These are phyloP conservation scores for Venturia asperata DNA, from an alignment of 2,329 filamentous ascomycete genomes.

Conservation along the genomic window DNA sequence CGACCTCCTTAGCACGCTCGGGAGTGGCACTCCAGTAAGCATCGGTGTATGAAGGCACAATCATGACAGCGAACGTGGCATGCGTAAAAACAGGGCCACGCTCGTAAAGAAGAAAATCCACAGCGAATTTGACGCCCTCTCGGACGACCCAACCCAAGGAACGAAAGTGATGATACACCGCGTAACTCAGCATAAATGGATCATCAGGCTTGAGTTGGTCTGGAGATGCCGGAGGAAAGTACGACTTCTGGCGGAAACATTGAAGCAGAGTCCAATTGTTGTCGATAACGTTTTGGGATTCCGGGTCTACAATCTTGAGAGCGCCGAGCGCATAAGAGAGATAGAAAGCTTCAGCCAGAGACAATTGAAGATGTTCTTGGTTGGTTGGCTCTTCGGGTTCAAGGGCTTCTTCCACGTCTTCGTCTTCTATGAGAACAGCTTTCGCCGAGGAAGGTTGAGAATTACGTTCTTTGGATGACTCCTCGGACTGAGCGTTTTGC, in stretches of 20 bases:
- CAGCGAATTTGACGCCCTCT: constrained; percentile 87
- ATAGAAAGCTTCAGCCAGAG: constrained; percentile 86
- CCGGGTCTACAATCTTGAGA: constrained; percentile 45
- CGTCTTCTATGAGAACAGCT: constrained; percentile 48
- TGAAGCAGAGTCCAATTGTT: constrained; percentile 43
- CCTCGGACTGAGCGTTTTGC: neutral
- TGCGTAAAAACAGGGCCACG: constrained; percentile 91
- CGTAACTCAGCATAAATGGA: constrained; percentile 77
- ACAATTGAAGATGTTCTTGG: constrained; percentile 86
- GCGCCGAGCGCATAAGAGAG: constrained; percentile 72
- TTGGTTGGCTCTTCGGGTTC: constrained; percentile 30
- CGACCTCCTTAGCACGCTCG: constrained; percentile 39
- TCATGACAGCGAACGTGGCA: constrained; percentile 81
- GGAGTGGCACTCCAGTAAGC: constrained; percentile 56
- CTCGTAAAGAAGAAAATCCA: constrained; percentile 91
- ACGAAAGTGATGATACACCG: constrained; percentile 91
- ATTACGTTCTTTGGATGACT: constrained; percentile 59
- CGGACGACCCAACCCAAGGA: constrained; percentile 92
- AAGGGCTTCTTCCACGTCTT: neutral
- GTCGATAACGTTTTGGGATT: constrained; percentile 38
- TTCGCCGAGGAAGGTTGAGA: constrained; percentile 89
- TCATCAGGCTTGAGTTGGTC: constrained; percentile 23
- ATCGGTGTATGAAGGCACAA: constrained; percentile 75
- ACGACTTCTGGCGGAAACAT: constrained; percentile 62
- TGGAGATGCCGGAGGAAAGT: constrained; percentile 51